A percentile compares a stretch with the other conserved stretches of the same genome.
Conservation (phyloP, 2,329 filamentous ascomycete species). For the Ophiostoma ulmi region DNA sequence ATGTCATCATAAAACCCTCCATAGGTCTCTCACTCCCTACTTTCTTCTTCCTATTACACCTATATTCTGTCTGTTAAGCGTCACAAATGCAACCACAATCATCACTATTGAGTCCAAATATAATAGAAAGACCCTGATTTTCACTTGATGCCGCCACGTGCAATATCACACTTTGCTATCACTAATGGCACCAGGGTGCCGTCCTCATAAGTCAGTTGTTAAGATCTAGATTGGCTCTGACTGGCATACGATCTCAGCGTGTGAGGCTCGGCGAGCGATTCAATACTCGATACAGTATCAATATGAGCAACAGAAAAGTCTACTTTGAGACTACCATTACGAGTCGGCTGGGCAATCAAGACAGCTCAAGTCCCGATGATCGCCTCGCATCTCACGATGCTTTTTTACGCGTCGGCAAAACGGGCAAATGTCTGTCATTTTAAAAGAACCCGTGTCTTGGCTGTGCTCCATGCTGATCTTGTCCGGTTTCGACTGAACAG, state of each 20-base stretch:
- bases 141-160: not conserved
- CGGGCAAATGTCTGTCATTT: not conserved
- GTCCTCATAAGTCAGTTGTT: not conserved
- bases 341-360: too few relatives aligned
- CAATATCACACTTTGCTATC: not conserved
- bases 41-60: not conserved
- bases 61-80: not conserved
- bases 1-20: not conserved
- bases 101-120: not conserved
- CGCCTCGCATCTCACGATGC: not conserved
- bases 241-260: not conserved
- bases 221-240: not conserved
- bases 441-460: not conserved
- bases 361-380: too few relatives aligned
- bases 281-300: too few relatives aligned
- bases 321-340: too few relatives aligned
- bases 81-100: not conserved
- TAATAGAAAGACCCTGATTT: not conserved
- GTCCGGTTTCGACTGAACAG: not conserved
- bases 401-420: not conserved
- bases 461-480: not conserved
- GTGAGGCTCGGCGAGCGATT: too few relatives aligned
- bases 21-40: too few relatives aligned
- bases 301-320: too few relatives aligned
- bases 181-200: not conserved